Conservation (phyloP, 352 stramenopile genomes). For the Globisporangium cederbergense region DNA sequence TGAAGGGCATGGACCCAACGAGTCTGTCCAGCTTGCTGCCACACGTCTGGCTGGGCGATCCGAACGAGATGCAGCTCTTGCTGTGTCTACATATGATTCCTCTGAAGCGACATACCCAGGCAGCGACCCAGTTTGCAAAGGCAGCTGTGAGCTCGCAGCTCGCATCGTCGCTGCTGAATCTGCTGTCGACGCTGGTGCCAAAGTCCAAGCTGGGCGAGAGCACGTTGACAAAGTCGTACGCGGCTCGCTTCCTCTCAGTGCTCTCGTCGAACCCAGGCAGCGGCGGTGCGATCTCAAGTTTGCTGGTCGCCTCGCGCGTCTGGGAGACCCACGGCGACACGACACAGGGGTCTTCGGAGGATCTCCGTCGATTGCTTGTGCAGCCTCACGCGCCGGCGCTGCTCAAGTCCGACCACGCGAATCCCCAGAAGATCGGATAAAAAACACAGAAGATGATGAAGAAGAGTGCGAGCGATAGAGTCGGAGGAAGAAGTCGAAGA, state of each 20-base stretch:
- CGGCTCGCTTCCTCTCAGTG: slow-evolving; percentile 76
- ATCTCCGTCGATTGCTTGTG: slow-evolving; percentile 72
- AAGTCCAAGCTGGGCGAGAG: slow-evolving; percentile 81
- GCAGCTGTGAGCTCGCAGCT: slow-evolving; percentile 74
- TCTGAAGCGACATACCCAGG: slow-evolving; percentile 83
- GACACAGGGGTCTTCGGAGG: slow-evolving; percentile 74
- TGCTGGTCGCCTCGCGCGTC: slow-evolving; percentile 72
- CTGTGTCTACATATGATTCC: slow-evolving; percentile 87
- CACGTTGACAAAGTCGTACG: slow-evolving; percentile 80
- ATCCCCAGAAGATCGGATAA: slow-evolving; percentile 83
- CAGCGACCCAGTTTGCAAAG: slow-evolving; percentile 82
- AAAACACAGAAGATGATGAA: background rate
- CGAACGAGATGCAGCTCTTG: slow-evolving; percentile 78
- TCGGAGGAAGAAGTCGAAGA: background rate
- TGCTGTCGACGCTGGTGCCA: slow-evolving; percentile 75
- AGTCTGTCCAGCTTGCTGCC: slow-evolving; percentile 68
- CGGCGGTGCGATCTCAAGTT: slow-evolving; percentile 73
- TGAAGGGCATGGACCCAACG: slow-evolving; percentile 83
- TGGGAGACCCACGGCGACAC: slow-evolving; percentile 84
- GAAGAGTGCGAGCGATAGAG: background rate
- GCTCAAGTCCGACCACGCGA: slow-evolving; percentile 76
- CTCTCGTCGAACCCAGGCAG: slow-evolving; percentile 83
- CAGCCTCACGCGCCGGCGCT: slow-evolving; percentile 68
- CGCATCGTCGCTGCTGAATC: slow-evolving; percentile 72
- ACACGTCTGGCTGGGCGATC: slow-evolving; percentile 74